Evolutionary conservation across 441 rosid genomes (phyloP).

Genomic region (Jatropha podagrica): DNA sequence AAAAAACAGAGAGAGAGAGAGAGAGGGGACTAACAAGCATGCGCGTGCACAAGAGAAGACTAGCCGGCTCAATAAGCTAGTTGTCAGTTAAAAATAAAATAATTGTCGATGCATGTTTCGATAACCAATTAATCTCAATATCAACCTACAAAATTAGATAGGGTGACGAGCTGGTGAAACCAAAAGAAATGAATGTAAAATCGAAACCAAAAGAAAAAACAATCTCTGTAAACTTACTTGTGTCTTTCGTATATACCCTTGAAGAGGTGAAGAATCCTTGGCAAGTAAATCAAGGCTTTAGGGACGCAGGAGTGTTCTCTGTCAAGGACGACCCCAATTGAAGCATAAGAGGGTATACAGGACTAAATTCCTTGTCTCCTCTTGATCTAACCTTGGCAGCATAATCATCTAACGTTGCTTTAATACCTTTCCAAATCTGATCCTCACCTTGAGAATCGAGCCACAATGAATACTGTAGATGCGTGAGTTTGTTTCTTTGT

Average conservation of each 20-base stretch:
- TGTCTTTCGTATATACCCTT: neutral
- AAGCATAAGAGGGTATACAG: conserved; percentile 94
- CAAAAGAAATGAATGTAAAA: neutral
- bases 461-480: conserved; percentile 89
- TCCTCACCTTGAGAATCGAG: conserved; percentile 93
- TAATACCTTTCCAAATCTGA: conserved; percentile 96
- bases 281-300: conserved; percentile 27
- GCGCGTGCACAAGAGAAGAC: no score
- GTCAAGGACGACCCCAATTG: conserved; percentile 70
- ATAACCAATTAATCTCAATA: neutral
- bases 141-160: neutral
- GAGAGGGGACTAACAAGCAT: no score
- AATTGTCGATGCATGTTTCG: neutral
- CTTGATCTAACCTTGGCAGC: conserved; percentile 68
- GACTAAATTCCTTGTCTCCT: conserved; percentile 97
- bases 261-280: neutral
- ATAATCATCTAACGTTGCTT: conserved; percentile 95
- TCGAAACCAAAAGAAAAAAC: neutral
- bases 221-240: conserved; percentile 8
- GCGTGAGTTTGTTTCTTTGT: conserved; percentile 82
- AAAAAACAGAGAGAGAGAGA: no score
- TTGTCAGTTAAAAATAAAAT: no score
- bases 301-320: conserved; percentile 34
- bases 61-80: no score
- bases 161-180: neutral